Base-by-base conservation (phyloP, 2,329 filamentous ascomycete species). In the Diplodia seriata region DNA sequence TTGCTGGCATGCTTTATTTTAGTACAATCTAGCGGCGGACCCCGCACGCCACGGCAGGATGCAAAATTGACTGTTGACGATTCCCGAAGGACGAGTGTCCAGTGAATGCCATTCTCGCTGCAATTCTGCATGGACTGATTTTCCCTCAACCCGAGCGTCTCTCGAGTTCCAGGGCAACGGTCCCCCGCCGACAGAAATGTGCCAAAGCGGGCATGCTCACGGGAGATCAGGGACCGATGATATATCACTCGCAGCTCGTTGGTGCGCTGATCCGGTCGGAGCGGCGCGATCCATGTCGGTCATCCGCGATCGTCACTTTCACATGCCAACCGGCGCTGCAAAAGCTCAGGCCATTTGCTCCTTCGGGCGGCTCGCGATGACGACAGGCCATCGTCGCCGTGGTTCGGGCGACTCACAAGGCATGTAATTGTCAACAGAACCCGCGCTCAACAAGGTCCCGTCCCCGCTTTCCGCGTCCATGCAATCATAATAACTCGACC, bases 271-370 rank as follows among this genome's bases (percentile, higher is more conserved):
- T 14, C 40, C 38, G 47, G 43, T 31, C 59, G 59, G 59, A 51
- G 26, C 59, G 59, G 59, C 59, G 47, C 43, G 59, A 63, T 53
- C 59, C 59, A 38, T 63, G 59, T 26, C 59, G 23, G 40, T 15
- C 57, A 50, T 62, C 59, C 50, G n/a, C 14, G 59, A 63, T 63
- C 59, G 59, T 23, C 59, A 38, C 51, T 23, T 9, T 63, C 59
- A 63, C 59, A 63, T 63, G 59, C 31, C 36, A 9, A 11, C 15
- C 18, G 7, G 4, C 4, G 38, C 15, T 43, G 38, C 57, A 62
- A 29, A 29, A 5, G 59, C 57, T 62, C 57, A 62, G 57, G 18
- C 57, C 57, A 62, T 36, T 11, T 3, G 43, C 18, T 47, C 43
- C 26, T 18, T 23, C 57, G 49, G 31, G 31, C 31, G 26, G 43